Conservation (phyloP, 345 rosid species). For the Eucalyptus globulus region DNA sequence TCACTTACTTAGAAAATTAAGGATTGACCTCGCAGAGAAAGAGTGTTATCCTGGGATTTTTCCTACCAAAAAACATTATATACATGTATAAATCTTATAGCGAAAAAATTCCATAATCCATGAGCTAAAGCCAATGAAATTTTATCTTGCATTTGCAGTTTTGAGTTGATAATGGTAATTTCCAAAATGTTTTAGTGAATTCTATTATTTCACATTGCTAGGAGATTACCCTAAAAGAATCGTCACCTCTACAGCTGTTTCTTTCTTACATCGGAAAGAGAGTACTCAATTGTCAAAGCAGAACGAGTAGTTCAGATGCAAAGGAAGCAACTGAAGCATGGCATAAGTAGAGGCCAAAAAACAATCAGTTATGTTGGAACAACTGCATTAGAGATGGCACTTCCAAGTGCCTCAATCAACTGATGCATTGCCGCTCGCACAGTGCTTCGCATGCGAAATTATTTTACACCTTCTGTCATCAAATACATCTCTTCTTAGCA, state of each 20-base stretch:
- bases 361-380: background rate
- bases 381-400: background rate
- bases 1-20: background rate
- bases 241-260: background rate
- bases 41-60: background rate
- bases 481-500: background rate
- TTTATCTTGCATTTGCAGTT: background rate
- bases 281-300: background rate
- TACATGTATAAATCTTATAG: background rate
- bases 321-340: background rate
- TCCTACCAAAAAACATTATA: background rate
- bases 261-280: background rate
- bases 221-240: background rate
- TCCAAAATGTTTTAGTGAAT: background rate
- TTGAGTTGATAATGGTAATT: background rate
- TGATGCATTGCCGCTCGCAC: background rate
- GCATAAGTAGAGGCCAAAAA: background rate
- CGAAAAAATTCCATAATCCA: background rate
- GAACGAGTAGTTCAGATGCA: background rate
- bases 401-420: background rate
- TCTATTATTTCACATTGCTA: background rate
- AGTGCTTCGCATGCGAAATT: background rate
- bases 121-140: background rate
- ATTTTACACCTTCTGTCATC: background rate
- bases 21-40: background rate